phyloP scores from a whole-genome alignment of 2,329 filamentous ascomycete species.

The Fusarium burgessii region DNA sequence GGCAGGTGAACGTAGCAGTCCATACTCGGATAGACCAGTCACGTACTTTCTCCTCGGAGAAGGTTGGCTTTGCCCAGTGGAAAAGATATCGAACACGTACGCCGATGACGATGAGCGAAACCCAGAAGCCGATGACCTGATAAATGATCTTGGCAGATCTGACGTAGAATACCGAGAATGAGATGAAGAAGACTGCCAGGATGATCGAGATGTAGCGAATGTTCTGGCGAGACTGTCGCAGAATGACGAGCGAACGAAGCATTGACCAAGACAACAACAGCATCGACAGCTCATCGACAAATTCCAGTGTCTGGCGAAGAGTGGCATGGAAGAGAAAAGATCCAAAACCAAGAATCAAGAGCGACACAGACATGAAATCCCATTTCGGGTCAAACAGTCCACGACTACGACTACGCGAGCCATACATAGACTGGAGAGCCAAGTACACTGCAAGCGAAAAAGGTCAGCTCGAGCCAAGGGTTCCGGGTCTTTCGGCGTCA shows the following conservation, averaged over 20 bases:
- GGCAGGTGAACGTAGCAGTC: constrained; percentile 51
- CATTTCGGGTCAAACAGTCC: constrained; percentile 48
- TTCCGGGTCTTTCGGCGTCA: not conserved
- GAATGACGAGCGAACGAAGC: constrained; percentile 62
- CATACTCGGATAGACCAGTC: constrained; percentile 47
- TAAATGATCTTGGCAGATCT: constrained; percentile 57
- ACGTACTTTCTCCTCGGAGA: constrained; percentile 45
- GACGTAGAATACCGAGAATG: constrained; percentile 58
- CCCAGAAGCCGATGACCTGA: constrained; percentile 56
- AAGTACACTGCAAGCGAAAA: constrained; percentile 53
- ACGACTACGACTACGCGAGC: constrained; percentile 45
- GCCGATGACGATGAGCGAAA: constrained; percentile 50
- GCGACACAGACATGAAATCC: constrained; percentile 58
- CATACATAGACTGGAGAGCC: constrained; percentile 55
- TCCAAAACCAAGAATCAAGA: constrained; percentile 56
- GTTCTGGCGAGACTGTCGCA: constrained; percentile 55
- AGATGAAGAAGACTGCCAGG: constrained; percentile 56
- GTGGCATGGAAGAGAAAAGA: constrained; percentile 61
- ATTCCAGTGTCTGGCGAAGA: constrained; percentile 57
- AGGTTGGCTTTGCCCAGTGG: constrained; percentile 45
- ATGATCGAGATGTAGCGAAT: constrained; percentile 50
- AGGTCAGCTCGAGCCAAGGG: constrained; percentile 11
- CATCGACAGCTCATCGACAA: constrained; percentile 70
- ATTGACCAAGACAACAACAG: constrained; percentile 64
- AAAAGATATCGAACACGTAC: constrained; percentile 53